Base-by-base conservation (phyloP, 225 moss, liverwort and hornwort species). In the Anthoceros angustus region DNA sequence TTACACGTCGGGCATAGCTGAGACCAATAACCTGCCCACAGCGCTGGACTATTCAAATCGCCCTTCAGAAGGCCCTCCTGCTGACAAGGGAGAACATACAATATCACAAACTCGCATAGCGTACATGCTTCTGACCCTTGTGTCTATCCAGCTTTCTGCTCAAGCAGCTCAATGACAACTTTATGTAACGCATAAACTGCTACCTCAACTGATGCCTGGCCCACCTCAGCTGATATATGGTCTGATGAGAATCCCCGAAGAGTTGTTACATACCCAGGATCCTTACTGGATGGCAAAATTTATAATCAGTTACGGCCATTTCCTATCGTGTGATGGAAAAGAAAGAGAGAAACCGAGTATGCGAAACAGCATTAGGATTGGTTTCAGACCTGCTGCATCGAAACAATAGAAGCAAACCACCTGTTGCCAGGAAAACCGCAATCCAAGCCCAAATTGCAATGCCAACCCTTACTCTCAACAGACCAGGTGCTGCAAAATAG, bases 1-100 rank as follows among this genome's bases (percentile, higher is more conserved):
- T 92, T 98, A 84, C 98, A 98, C 68, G 98, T 98, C 9, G 98
- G 92, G 70, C 98, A 98, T 68, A 98, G 78, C 74, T 98, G 98
- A 42, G 92, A 83, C 98, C 98, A 98, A 67, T 82, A 88, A 4
- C 98, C 98, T 64, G 92, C 89, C 78, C 85, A 79, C 69, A 87
- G 66, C 25, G 92, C 89, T 70, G 86, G 82, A 73, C 82, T 86
- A 64, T 77, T 86, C 69, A 85, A 77, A 72, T 84, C 83, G 49
- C 77, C 81, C 67, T 87, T 85, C 45, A 98, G 73, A 39, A 88
- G 70, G 43, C 82, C 80, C 46, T 83, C 87, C 88, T 89, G 82
- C 6, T n/a, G 11, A 64, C 39, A 64, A 20, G 39, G 15, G 1
- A 39, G 38, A 11, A 64, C 39, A 39, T 23, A 26, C 23, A 18